phyloP scores from a whole-genome alignment of 306 rosid species.

The Medicago ruthenica region DNA sequence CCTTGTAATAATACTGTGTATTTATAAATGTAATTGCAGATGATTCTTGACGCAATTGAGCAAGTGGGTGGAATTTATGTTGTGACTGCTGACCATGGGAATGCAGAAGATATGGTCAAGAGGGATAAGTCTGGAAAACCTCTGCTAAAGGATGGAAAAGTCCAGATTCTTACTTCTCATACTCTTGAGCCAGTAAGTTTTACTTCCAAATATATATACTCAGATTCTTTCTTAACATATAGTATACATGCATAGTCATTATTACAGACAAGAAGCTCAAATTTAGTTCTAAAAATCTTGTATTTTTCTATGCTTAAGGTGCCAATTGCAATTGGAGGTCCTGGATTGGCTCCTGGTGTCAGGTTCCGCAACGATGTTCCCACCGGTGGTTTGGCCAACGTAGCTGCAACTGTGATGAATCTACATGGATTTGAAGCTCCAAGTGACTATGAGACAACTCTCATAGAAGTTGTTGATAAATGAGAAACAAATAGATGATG shows the following conservation, averaged over 20 bases:
- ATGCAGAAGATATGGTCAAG: constrained; percentile 99
- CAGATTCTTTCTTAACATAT: too few species aligned
- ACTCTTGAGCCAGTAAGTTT: constrained; percentile 93
- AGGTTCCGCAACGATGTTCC: constrained; percentile 81
- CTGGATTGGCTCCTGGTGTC: constrained; percentile 80
- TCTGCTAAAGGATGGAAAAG: constrained; percentile 72
- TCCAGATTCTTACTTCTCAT: constrained; percentile 96
- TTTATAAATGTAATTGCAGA: constrained; percentile 57
- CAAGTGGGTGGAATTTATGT: constrained; percentile 97
- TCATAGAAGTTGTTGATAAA: constrained; percentile 74
- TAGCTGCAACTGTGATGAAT: constrained; percentile 95
- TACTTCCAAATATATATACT: background rate
- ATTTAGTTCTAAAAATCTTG: constrained; percentile 10
- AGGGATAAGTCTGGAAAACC: constrained; percentile 89
- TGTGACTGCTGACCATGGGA: constrained; percentile 99
- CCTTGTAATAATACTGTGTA: background rate
- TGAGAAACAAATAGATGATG: constrained; percentile 21
- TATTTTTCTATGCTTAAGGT: constrained; percentile 58
- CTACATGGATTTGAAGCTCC: constrained; percentile 95
- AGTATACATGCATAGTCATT: background rate
- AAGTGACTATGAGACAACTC: constrained; percentile 85
- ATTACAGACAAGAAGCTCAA: constrained; percentile 11
- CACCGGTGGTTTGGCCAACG: constrained; percentile 84
- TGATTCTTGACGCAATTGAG: constrained; percentile 84
- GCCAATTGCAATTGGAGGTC: constrained; percentile 97